These are phyloP conservation scores for Climacium dendroides DNA, from an alignment of 225 moss, liverwort and hornwort genomes.

Conservation along the genomic window DNA sequence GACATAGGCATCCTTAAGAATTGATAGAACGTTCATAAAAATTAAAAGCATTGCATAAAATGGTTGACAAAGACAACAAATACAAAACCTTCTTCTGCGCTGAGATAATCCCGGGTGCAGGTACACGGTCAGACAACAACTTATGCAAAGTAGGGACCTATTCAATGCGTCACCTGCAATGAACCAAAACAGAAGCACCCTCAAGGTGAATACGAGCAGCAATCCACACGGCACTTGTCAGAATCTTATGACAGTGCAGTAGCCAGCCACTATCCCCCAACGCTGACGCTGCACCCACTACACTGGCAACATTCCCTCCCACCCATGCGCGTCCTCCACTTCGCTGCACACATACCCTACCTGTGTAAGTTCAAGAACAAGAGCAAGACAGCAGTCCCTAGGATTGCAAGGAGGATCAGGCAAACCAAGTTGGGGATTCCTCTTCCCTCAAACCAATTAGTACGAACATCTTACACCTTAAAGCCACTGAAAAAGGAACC, in stretches of 20 bases:
- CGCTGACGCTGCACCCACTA: constrained; percentile 86
- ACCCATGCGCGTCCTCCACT: constrained; percentile 94
- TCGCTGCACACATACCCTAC: constrained; percentile 46
- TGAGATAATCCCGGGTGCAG: neutral
- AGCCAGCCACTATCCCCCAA: constrained; percentile 75
- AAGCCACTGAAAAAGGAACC: neutral
- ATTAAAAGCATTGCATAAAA: neutral
- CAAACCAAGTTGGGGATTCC: neutral
- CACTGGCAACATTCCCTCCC: constrained; percentile 70
- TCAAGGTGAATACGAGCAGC: constrained; percentile 51
- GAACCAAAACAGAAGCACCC: constrained; percentile 53
- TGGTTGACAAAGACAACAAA: neutral
- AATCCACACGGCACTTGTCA: constrained; percentile 56
- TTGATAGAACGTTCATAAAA: neutral
- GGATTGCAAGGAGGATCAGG: neutral
- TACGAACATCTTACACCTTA: neutral
- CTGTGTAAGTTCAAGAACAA: constrained; percentile 1
- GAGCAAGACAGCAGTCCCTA: neutral
- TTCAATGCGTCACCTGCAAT: constrained; percentile 37
- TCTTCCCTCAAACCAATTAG: neutral
- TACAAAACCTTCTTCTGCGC: neutral
- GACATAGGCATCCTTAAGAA: neutral
- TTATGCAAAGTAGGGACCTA: neutral
- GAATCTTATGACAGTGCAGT: constrained; percentile 45
- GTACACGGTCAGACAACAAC: neutral